Base-by-base conservation (phyloP, 2,329 filamentous ascomycete species). In the Colletotrichum sidae region DNA sequence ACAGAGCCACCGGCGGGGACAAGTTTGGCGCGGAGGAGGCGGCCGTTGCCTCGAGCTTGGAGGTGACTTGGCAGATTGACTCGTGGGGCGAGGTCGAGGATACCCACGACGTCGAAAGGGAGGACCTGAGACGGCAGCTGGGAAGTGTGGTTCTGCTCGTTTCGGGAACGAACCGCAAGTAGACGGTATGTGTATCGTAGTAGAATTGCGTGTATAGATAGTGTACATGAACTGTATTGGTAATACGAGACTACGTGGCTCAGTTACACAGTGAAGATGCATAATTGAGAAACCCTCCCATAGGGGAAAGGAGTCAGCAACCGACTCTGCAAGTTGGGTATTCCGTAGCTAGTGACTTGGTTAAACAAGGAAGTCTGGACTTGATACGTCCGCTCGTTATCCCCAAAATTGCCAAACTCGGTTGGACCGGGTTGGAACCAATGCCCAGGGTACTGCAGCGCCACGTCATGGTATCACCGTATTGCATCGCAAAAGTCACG, bases 71-170 rank as follows among this genome's bases (percentile, higher is more conserved):
- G 90, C 96, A 99, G 85, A 96, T 90, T 1, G 82, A 86, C 35
- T 90, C 92, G 78, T 98, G 96, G 95, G 96, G 96, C 8, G 94
- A 97, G 82, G 96, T 99, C 1, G 96, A 99, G 77, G 94, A 99
- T 78, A 97, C 94, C 35, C 96, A 99, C 79, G 96, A 99, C 82
- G 96, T 99, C 1, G 92, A 97, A 72, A 92, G 90, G 77, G 95
- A 97, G 78, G 96, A 99, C 78, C 71, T 98, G 69, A 87, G 88
- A 74, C 86, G 95, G 72, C 96, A 98, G 80, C 80, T 98, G 65
- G 96, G 95, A 12, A 96, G 93, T 75, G 92, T 93, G 10, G 85
- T 97, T 13, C 75, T 98, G 73, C 80, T 98, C 54, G 91, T 97
- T 9, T 90, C 88, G 60, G 91, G 91, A 1, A 82, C 78, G 7